Percentiles rank a stretch among this genome's conserved stretches.
Evolutionary conservation across 2,329 filamentous ascomycete species (phyloP).

Genomic region (Alternaria ethzedia): DNA sequence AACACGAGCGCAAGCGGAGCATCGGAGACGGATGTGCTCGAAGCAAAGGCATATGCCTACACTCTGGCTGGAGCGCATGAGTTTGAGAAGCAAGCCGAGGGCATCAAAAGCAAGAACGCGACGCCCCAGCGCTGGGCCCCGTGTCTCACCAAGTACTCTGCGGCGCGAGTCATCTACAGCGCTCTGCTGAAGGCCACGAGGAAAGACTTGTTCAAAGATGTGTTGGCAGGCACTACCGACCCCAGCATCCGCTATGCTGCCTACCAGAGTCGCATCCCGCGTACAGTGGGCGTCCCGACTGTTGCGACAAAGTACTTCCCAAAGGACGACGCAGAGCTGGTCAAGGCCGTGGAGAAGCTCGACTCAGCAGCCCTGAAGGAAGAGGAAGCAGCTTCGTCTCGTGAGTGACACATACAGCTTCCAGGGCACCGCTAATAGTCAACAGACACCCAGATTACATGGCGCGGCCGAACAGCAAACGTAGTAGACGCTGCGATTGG

Average conservation of each 20-base stretch:
- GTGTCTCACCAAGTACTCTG: slow-evolving; percentile 77
- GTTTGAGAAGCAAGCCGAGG: slow-evolving; percentile 79
- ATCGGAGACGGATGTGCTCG: slow-evolving; percentile 73
- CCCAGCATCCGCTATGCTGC: slow-evolving; percentile 93
- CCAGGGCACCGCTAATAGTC: slow-evolving; percentile 11
- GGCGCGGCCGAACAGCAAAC: slow-evolving; percentile 83
- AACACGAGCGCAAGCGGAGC: slow-evolving; percentile 70
- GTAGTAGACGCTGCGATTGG: slow-evolving; percentile 94
- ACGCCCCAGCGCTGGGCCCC: slow-evolving; percentile 70
- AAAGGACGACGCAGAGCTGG: slow-evolving; percentile 65
- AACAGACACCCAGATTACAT: slow-evolving; percentile 70
- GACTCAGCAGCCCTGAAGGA: slow-evolving; percentile 61
- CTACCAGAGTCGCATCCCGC: slow-evolving; percentile 86
- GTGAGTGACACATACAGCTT: slow-evolving; percentile 45
- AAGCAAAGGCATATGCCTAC: slow-evolving; percentile 83
- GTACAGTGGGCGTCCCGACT: slow-evolving; percentile 79
- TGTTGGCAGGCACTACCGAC: slow-evolving; percentile 85
- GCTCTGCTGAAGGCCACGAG: slow-evolving; percentile 71
- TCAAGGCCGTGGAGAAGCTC: slow-evolving; percentile 71
- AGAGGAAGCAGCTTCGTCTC: slow-evolving; percentile 57
- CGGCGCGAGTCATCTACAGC: slow-evolving; percentile 81
- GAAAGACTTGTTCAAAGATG: slow-evolving; percentile 83
- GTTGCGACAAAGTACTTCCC: slow-evolving; percentile 84
- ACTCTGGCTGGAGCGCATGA: slow-evolving; percentile 77
- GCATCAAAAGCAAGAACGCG: slow-evolving; percentile 46